Percentiles rank a stretch among this genome's conserved stretches.
Conservation (phyloP, 108 stramenopile genomes). For the Mediolabrus comicus region DNA sequence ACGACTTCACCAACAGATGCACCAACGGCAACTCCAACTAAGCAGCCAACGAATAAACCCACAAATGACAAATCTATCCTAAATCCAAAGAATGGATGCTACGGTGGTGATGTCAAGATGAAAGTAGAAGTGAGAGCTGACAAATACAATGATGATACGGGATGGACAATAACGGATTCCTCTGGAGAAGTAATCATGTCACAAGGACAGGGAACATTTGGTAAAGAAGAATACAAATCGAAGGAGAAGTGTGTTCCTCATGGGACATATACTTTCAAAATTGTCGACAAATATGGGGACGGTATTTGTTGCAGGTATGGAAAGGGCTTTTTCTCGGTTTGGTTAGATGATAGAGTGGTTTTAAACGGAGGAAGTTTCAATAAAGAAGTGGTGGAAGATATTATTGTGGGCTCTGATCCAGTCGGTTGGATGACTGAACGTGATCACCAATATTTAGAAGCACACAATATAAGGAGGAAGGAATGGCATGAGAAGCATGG, state of each 20-base stretch:
- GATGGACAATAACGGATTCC: constrained; percentile 14
- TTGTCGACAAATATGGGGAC: constrained; percentile 41
- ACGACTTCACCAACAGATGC: neutral
- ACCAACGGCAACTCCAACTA: constrained; percentile 10
- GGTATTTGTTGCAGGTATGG: constrained; percentile 35
- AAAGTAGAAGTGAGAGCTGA: constrained; percentile 34
- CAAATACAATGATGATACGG: constrained; percentile 28
- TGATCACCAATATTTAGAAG: constrained; percentile 29
- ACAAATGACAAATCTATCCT: constrained; percentile 6
- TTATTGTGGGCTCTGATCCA: constrained; percentile 37
- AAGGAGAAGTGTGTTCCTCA: constrained; percentile 30
- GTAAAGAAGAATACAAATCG: constrained; percentile 1
- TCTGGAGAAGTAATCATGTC: constrained; percentile 9
- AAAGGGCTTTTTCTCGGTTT: constrained; percentile 10
- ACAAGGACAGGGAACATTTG: constrained; percentile 13
- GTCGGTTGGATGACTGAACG: constrained; percentile 25
- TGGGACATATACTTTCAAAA: constrained; percentile 37
- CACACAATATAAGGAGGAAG: constrained; percentile 38
- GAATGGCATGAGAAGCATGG: constrained; percentile 39
- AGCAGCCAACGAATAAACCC: constrained; percentile 27
- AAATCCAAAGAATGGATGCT: constrained; percentile 34
- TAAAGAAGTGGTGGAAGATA: constrained; percentile 5
- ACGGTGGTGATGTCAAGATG: constrained; percentile 34
- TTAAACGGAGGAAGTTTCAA: constrained; percentile 21
- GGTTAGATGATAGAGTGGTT: constrained; percentile 11